Base-by-base conservation (phyloP, 73 alveolate genomes). In the Tetrahymena borealis region DNA sequence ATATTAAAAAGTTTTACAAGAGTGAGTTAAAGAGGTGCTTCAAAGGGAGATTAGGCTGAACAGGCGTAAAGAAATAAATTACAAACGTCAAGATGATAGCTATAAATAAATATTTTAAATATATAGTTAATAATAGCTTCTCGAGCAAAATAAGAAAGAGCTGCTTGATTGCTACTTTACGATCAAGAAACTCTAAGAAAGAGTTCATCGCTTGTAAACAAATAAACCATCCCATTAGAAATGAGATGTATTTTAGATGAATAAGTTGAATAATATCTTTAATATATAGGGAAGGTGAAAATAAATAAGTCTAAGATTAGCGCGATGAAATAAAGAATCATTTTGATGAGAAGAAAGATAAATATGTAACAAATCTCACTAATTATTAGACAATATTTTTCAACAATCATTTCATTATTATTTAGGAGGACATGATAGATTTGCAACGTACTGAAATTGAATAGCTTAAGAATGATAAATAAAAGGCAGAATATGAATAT, bases 401-500 rank as follows among this genome's bases (percentile, higher is more conserved):
- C 28, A 3, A 35, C 85, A 60, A 60, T 60, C 18, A 0, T 60
- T 20, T 60, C 31, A 20, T 60, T 15, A 60, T 24, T 24, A 60
- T 20, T 60, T 9, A 60, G 85, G 85, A 60, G 28, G 95, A 93
- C 33, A 79, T 79, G 79, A 79, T 79, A 8, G 95, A 93, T 38
- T 85, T 93, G 78, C 90, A 93, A 79, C 78, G 91, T 40, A 93
- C 90, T 40, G 93, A 93, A 93, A 93, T 78, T 24, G 95, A 78
- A 28, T 90, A 93, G 28, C 90, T 93, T 16, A 85, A 91, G n/a
- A 92, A 78, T 38, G 95, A 93, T 32, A 93, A 93, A 41, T 33
- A 93, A 38, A 93, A 37, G 78, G 91, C 91, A 15, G 95, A 93
- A 90, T 93, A 79, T 36, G 95, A 93, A 78, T 85, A 93, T 79